Conservation (phyloP, 1,284 basidiomycete species). For the Tylopilus sp. region DNA sequence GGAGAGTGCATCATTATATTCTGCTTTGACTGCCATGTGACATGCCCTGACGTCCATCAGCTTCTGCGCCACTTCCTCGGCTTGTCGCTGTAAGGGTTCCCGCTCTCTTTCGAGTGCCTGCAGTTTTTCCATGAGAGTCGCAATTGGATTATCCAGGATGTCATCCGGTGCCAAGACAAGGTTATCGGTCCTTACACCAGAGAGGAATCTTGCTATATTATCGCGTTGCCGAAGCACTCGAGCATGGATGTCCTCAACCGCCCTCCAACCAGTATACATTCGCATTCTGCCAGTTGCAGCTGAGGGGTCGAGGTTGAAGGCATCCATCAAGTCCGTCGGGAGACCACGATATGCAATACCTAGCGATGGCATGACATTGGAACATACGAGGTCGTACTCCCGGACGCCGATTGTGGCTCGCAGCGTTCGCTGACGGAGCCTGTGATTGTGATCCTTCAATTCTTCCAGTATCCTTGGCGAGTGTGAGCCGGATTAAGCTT, state of each 20-base stretch:
- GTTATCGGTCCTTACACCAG: conserved; percentile 33
- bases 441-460: conserved; percentile 66
- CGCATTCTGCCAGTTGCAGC: conserved; percentile 73
- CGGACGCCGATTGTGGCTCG: conserved; percentile 67
- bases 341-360: conserved; percentile 60
- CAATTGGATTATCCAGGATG: conserved; percentile 66
- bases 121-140: conserved; percentile 51
- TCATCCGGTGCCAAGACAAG: conserved; percentile 46
- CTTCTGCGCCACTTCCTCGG: conserved; percentile 58
- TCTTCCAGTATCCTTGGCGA: conserved; percentile 66
- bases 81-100: conserved; percentile 53
- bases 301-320: conserved; percentile 79
- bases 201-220: conserved; percentile 63
- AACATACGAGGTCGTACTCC: conserved; percentile 72
- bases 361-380: conserved; percentile 58
- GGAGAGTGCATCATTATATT: conserved; percentile 73
- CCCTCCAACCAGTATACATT: conserved; percentile 67
- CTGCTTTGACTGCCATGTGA: conserved; percentile 67
- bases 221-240: conserved; percentile 70
- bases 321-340: conserved; percentile 73
- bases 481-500: conserved; percentile 9
- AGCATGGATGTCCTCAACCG: conserved; percentile 77
- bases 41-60: conserved; percentile 63
- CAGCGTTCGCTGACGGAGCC: conserved; percentile 73
- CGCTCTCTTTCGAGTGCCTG: conserved; percentile 57